Evolutionary conservation across 345 rosid genomes (phyloP), one percentile per base, ranked within the genome.

Genomic region (Crucihimalaya himalaica): DNA sequence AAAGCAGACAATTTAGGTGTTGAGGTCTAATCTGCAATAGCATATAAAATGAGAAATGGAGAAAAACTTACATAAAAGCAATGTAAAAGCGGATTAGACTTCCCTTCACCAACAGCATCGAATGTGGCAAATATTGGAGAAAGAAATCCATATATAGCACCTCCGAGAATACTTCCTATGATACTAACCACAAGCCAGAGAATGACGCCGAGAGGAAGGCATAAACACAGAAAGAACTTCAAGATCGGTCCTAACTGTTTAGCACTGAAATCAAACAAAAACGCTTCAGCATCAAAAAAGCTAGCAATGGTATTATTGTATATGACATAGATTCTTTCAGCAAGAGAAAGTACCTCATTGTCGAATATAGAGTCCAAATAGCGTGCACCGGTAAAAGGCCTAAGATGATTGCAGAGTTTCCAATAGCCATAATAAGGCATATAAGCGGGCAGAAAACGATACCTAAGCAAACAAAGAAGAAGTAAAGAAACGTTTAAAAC

Each of bases 81-180:
- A 81, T 88, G 97, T 76, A 74, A 76, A 52, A 85, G 48, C 31
- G 80, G 73, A 54, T 86, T 61, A 31, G 83, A 78, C 77, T 95
- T 95, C 78, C 97, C 96, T 78, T 90, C 92, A 37, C 98, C 98
- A 63, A 95, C 89, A 39, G 94, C 99, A 75, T 85, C 91, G 64
- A 95, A 95, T 19, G 99, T 95, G 42, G 97, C 96, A 68, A 90
- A 95, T 48, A 88, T 83, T 29, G 99, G 99, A 2, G 97, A 87
- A 59, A 95, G 85, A 73, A 92, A 83, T 27, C 97, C 98, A 66
- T 88, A 90, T 12, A 83, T 31, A 9, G 81, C 75, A 53, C 99
- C 98, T 31, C 91, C 92, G 3, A 86, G 28, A 37, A 85, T 21
- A 46, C 98, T 90, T 78, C 90, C 97, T 29, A 70, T 62, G 70